These are phyloP conservation scores for Populus hybrid DNA, from an alignment of 441 rosid species.

Conservation along the genomic window DNA sequence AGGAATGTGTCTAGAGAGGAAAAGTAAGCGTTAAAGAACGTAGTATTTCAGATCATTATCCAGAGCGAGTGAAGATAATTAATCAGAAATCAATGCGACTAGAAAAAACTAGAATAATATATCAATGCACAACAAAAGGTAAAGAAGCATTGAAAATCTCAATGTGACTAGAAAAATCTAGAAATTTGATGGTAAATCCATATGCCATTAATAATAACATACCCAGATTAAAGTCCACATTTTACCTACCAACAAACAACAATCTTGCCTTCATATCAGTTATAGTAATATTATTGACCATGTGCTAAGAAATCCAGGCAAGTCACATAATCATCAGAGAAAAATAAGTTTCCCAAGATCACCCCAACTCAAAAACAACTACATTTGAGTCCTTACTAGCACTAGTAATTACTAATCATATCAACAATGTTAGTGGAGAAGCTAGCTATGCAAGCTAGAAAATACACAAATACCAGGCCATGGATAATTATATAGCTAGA, in stretches of 20 bases:
- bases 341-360: not conserved
- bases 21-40: constrained; percentile 41
- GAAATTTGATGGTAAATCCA: not conserved
- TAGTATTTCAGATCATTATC: not conserved
- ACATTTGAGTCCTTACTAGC: not conserved
- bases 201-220: not conserved
- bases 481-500: not conserved
- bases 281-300: not conserved
- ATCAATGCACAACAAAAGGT: not conserved
- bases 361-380: not conserved
- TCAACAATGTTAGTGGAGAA: not conserved
- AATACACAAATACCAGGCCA: not conserved
- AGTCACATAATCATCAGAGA: not conserved
- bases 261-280: not conserved
- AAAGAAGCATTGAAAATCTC: not conserved
- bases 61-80: not conserved
- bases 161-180: not conserved
- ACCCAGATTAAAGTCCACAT: not conserved
- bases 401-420: not conserved
- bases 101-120: not conserved
- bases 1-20: constrained; percentile 62
- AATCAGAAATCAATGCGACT: not conserved
- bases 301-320: not conserved
- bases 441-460: not conserved
- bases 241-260: not conserved